Evolutionary conservation across 345 rosid species (phyloP).

Genomic region (Syzygium grande): DNA sequence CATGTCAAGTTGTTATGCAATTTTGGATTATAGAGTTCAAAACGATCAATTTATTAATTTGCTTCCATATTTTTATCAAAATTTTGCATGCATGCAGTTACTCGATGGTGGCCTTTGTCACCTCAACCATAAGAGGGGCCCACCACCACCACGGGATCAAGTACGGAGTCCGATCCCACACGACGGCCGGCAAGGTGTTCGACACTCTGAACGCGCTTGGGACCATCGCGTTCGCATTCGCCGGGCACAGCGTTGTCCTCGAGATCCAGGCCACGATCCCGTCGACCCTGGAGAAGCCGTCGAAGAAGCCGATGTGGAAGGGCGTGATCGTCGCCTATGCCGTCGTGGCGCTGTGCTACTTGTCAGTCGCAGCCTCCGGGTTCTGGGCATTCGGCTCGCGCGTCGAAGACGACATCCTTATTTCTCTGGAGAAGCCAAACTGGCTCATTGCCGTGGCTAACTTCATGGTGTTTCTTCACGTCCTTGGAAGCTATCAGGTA

Average conservation of each 20-base stretch:
- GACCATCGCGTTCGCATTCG: conserved; percentile 71
- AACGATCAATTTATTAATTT: not conserved
- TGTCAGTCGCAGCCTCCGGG: conserved; percentile 61
- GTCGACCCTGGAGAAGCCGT: conserved; percentile 67
- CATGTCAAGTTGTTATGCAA: not conserved
- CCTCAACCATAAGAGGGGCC: conserved; percentile 42
- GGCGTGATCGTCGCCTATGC: conserved; percentile 59
- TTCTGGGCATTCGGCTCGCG: conserved; percentile 47
- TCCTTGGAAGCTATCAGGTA: conserved; percentile 78
- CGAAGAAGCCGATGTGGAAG: conserved; percentile 75
- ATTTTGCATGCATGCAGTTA: conserved; percentile 27
- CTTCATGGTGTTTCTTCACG: conserved; percentile 58
- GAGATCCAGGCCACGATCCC: conserved; percentile 88
- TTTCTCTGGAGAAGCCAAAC: conserved; percentile 49
- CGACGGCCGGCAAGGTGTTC: conserved; percentile 42
- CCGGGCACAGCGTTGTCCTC: conserved; percentile 67
- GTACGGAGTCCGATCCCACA: conserved; percentile 38
- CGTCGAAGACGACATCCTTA: conserved; percentile 52
- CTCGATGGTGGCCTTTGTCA: conserved; percentile 65
- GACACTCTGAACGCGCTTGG: conserved; percentile 59
- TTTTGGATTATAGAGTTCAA: not conserved
- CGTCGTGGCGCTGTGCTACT: conserved; percentile 64
- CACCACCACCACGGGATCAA: conserved; percentile 21
- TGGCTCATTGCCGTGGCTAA: conserved; percentile 63
- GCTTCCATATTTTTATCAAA: not conserved